A percentile compares a stretch with the other conserved stretches of the same genome.
phyloP scores from a whole-genome alignment of 2,329 filamentous ascomycete species.

The Ceratocystis huliohia region DNA sequence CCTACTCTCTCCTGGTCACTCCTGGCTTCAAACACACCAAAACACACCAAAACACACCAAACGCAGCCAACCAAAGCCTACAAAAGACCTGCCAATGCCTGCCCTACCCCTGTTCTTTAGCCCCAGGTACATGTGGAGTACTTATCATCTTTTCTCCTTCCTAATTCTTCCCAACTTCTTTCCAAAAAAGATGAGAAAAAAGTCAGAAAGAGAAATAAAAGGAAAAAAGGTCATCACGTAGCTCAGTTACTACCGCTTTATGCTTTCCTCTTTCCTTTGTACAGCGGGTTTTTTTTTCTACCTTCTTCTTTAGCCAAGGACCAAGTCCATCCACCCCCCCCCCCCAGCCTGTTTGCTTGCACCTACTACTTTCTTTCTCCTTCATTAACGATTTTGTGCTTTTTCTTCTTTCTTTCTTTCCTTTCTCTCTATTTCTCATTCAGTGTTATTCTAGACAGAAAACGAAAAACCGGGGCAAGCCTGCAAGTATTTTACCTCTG shows the following conservation, averaged over 20 bases:
- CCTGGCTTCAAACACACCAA: neutral
- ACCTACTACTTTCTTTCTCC: neutral
- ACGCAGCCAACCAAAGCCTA: neutral
- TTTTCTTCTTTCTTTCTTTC: neutral
- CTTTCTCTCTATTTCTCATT: neutral
- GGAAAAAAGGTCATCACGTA: neutral
- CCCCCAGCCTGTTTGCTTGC: neutral
- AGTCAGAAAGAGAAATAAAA: neutral
- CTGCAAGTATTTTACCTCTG: neutral
- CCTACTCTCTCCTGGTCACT: neutral
- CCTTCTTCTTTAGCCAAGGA: neutral
- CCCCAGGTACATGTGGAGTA: conserved; percentile 20
- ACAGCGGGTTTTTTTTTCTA: neutral
- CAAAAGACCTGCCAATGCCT: conserved; percentile 5
- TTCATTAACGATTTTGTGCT: too few relatives aligned
- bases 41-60: too few relatives aligned
- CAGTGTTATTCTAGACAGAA: conserved; percentile 12
- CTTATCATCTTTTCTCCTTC: conserved; percentile 11
- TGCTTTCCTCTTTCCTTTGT: conserved; percentile 7
- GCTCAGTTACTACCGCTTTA: neutral
- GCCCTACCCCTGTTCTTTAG: conserved; percentile 12
- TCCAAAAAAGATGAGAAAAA: conserved; percentile 9
- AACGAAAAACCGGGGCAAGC: conserved; percentile 14
- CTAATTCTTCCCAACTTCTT: too few relatives aligned
- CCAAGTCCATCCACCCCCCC: too few relatives aligned